Evolutionary conservation across 2,329 filamentous ascomycete genomes (phyloP), one percentile per base, ranked within the genome.

Genomic region (Calonectria fujianensis): DNA sequence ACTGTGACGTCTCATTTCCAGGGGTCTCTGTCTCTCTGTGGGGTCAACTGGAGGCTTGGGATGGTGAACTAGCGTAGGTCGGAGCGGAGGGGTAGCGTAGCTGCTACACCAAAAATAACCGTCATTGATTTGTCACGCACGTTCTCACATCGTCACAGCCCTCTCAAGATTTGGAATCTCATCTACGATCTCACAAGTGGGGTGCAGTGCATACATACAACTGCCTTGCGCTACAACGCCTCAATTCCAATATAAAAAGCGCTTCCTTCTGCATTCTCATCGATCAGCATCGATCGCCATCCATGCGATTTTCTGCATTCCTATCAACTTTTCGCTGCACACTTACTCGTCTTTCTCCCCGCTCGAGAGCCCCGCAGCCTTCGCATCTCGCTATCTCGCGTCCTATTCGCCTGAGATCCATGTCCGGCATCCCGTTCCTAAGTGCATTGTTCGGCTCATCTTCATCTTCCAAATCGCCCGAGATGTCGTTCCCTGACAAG

Each of bases 401-500:
- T 75, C 82, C 76, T 67, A 76, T 77, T 69, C 83, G 77, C 74
- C 79, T 83, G 67, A 84, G 82, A 73, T 93, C 94, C 80, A 95
- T 96, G 91, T 93, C 95, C 69, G 90, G 90, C 2, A 93, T 98
- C 81, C 94, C 96, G 1, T 95, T 98, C 79, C 82, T 98, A 48
- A 89, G 94, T 79, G 92, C 93, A 71, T 87, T 98, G 2, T 98
- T 98, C 82, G 89, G 90, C 73, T 90, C 92, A 70, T 93, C 92
- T 64, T 92, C 90, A 52, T 87, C 89, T 31, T 87, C 88, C 48
- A 85, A 88, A 71, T 88, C 88, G 67, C 88, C 86, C 76, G 90
- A 90, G 69, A 95, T 94, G 89, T 90, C 92, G 54, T 96, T 94
- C 81, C 95, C 97, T n/a, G 91, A 97, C 68, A 87, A 97, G 84